A percentile compares a stretch with the other conserved stretches of the same genome.
phyloP scores from a whole-genome alignment of 2,329 filamentous ascomycete species.

The Myriosclerotinia scirpicola region DNA sequence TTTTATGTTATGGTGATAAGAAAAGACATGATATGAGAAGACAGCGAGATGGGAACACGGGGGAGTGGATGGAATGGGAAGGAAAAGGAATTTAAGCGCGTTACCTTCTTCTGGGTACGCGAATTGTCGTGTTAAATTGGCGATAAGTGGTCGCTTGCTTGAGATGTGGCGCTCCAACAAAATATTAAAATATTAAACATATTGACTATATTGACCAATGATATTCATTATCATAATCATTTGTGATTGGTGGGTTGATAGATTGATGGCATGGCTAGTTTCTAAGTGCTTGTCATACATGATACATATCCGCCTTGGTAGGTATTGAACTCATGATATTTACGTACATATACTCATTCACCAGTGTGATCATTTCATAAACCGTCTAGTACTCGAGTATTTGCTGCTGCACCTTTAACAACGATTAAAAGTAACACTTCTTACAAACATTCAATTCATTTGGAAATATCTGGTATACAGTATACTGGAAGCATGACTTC shows the following conservation, averaged over 20 bases:
- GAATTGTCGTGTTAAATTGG: conserved; percentile 14
- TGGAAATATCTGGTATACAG: not conserved
- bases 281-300: not conserved
- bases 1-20: conserved; percentile 7
- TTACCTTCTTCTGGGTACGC: not conserved
- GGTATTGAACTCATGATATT: not conserved
- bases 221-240: not conserved
- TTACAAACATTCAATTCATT: not conserved
- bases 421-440: not conserved
- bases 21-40: conserved; percentile 3
- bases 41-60: not conserved
- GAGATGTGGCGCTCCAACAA: too few species aligned
- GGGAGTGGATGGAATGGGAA: not conserved
- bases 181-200: too few species aligned
- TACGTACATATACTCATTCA: too few species aligned
- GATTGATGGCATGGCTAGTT: not conserved
- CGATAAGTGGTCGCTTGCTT: not conserved
- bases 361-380: not conserved
- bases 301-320: not conserved
- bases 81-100: conserved; percentile 1
- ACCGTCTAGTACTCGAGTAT: not conserved
- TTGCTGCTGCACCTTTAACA: not conserved
- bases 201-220: not conserved
- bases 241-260: not conserved
- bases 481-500: not conserved